A percentile compares a stretch with the other conserved stretches of the same genome.
phyloP scores from a whole-genome alignment of 805 yeast genomes.

The Metschnikowia similis region DNA sequence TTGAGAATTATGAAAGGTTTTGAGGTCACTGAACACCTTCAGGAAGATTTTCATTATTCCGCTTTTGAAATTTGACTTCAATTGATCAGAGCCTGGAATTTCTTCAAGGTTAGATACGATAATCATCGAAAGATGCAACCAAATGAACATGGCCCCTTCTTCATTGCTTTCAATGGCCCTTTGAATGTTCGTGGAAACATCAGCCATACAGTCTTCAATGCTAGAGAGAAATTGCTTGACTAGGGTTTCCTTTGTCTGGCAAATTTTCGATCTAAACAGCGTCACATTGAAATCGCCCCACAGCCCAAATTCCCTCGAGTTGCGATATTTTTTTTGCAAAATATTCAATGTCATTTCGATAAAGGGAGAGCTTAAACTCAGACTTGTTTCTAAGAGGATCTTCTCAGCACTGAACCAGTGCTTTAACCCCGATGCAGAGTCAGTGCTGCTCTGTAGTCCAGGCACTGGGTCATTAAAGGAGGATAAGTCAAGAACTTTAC shows the following conservation, averaged over 20 bases:
- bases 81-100: neutral
- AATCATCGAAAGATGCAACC: conserved; percentile 1
- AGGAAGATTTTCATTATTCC: neutral
- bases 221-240: neutral
- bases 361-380: neutral
- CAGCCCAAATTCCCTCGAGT: conserved; percentile 2
- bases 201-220: neutral
- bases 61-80: neutral
- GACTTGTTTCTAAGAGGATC: neutral
- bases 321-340: conserved; percentile 2
- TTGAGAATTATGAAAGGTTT: neutral
- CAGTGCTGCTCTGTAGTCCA: neutral
- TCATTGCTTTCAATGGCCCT: neutral
- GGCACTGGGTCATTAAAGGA: conserved; percentile 2
- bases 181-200: neutral
- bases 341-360: neutral
- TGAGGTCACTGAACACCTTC: neutral
- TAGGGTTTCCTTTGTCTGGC: neutral
- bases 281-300: conserved; percentile 11
- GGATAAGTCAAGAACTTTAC: conserved; percentile 8
- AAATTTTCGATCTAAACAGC: neutral
- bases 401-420: conserved; percentile 12
- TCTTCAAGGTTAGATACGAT: neutral
- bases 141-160: neutral
- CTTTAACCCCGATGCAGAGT: conserved; percentile 5